Evolutionary conservation across 2,329 filamentous ascomycete genomes (phyloP).

Genomic region (Xylariaceae sp.): DNA sequence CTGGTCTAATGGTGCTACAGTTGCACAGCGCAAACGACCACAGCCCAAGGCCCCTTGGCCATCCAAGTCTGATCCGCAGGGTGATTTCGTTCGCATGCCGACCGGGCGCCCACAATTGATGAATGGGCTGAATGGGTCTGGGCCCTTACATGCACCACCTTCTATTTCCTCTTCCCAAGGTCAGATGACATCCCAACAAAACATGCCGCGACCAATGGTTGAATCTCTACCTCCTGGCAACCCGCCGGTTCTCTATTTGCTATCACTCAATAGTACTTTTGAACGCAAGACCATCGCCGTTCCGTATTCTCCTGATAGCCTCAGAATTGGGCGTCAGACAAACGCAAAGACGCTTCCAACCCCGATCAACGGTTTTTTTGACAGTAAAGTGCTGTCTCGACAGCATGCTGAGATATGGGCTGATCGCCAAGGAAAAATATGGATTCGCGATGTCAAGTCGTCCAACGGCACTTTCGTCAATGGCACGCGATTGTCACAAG

Average conservation of each 20-base stretch:
- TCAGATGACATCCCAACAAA: conserved; percentile 39
- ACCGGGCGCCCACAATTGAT: conserved; percentile 36
- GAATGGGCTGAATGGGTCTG: conserved; percentile 41
- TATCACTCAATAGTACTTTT: conserved; percentile 93
- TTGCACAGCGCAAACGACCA: conserved; percentile 45
- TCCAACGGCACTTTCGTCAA: conserved; percentile 99
- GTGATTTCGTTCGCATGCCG: conserved; percentile 43
- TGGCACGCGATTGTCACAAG: conserved; percentile 78
- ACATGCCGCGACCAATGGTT: conserved; percentile 58
- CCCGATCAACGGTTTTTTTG: conserved; percentile 88
- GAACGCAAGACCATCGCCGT: conserved; percentile 95
- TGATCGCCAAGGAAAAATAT: conserved; percentile 75
- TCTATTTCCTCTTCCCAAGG: conserved; percentile 36
- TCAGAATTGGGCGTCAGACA: conserved; percentile 92
- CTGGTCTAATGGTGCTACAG: conserved; percentile 43
- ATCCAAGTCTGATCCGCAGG: conserved; percentile 42
- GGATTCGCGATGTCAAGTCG: conserved; percentile 95
- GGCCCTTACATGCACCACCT: conserved; percentile 36
- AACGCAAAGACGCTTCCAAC: conserved; percentile 95
- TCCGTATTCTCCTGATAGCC: conserved; percentile 86
- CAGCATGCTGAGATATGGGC: conserved; percentile 97
- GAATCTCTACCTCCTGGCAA: conserved; percentile 59
- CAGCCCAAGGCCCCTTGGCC: conserved; percentile 49
- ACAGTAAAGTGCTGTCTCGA: conserved; percentile 93
- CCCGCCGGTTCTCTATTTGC: conserved; percentile 74